Percentiles rank a stretch among this genome's conserved stretches.
Evolutionary conservation across 371 early-diverging fungal genomes (phyloP).

Genomic region (Circinella minor): DNA sequence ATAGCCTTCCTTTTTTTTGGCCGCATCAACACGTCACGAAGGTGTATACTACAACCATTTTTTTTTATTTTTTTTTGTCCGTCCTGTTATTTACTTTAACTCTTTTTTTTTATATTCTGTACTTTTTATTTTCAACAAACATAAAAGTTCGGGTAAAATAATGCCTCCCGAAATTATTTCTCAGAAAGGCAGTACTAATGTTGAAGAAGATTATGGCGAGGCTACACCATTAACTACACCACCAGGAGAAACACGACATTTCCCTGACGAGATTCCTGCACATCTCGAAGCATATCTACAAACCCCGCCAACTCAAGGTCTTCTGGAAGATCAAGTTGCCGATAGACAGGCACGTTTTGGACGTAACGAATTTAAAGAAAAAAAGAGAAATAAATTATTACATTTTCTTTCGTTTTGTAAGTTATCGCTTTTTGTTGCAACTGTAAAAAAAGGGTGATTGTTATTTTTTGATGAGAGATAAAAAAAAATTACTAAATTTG

Average conservation of each 20-base stretch:
- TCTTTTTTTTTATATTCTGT: not conserved
- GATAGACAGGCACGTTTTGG: slow-evolving; percentile 73
- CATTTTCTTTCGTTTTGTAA: slow-evolving; percentile 88
- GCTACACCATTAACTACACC: slow-evolving; percentile 15
- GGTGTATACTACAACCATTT: not conserved
- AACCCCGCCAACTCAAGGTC: slow-evolving; percentile 69
- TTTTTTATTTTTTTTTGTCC: not conserved
- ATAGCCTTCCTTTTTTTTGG: no score
- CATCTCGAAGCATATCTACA: slow-evolving; percentile 74
- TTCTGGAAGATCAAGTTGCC: slow-evolving; percentile 60
- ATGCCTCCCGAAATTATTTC: slow-evolving; percentile 1
- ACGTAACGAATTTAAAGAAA: slow-evolving; percentile 78
- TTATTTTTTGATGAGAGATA: no score
- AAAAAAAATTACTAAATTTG: no score
- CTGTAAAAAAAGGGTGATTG: no score
- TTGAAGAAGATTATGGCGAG: slow-evolving; percentile 8
- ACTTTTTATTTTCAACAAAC: not conserved
- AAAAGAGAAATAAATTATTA: slow-evolving; percentile 80
- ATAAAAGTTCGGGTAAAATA: not conserved
- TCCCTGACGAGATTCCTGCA: slow-evolving; percentile 65
- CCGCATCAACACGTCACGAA: not conserved
- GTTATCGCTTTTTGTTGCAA: not conserved
- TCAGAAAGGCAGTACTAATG: not conserved
- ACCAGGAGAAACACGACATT: slow-evolving; percentile 19
- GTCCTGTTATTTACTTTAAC: not conserved